Evolutionary conservation across 805 yeast genomes (phyloP).

Genomic region (Torulaspora maleeae): DNA sequence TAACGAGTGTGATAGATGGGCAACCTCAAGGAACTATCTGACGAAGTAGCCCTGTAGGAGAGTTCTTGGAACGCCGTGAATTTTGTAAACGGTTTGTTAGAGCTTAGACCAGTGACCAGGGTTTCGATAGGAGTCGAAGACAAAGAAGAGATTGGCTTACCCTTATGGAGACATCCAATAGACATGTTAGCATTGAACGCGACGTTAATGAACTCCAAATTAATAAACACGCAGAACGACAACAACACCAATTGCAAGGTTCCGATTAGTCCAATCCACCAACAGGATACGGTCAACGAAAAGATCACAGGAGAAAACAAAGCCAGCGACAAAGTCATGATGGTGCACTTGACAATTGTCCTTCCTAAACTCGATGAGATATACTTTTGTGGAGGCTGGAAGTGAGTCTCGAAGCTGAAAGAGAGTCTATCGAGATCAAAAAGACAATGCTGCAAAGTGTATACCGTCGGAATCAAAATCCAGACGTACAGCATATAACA

Average conservation of each 20-base stretch:
- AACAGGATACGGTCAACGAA: constrained; percentile 36
- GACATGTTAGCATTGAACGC: constrained; percentile 61
- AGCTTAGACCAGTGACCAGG: constrained; percentile 57
- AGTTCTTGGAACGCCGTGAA: constrained; percentile 73
- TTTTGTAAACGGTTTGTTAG: constrained; percentile 46
- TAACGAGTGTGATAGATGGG: constrained; percentile 50
- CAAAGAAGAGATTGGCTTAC: constrained; percentile 51
- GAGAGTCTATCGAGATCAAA: constrained; percentile 53
- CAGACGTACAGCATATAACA: constrained; percentile 33
- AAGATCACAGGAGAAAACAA: constrained; percentile 41
- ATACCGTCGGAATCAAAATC: constrained; percentile 40
- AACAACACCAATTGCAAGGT: constrained; percentile 32
- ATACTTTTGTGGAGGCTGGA: constrained; percentile 38
- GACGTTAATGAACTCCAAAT: constrained; percentile 55
- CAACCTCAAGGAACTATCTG: constrained; percentile 44
- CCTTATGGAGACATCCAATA: constrained; percentile 67
- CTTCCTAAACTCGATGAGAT: constrained; percentile 28
- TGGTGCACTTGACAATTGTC: constrained; percentile 36
- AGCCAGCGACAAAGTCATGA: constrained; percentile 24
- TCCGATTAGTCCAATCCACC: constrained; percentile 34
- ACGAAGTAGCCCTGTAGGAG: constrained; percentile 54
- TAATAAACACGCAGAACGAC: constrained; percentile 37
- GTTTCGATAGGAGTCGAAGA: constrained; percentile 60
- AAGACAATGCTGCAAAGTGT: constrained; percentile 47
- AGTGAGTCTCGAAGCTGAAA: constrained; percentile 40